Percentiles rank a stretch among this genome's conserved stretches.
These are phyloP conservation scores for Ophiorrhiza pumila DNA, from an alignment of 257 asterid genomes.

Conservation along the genomic window DNA sequence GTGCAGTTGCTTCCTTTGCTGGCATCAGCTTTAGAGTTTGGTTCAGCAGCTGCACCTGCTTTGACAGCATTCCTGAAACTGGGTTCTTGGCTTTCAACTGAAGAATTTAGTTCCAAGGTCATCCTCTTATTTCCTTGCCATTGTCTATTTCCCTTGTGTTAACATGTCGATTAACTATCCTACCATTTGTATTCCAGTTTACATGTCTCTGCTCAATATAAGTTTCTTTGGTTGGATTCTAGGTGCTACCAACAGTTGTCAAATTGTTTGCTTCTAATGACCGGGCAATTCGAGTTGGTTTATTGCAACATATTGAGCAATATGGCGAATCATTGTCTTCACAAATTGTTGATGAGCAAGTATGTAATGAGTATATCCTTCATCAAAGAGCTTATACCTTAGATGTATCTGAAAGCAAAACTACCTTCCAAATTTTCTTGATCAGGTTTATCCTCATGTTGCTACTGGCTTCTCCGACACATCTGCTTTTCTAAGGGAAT, in stretches of 20 bases:
- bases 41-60: constrained; percentile 99
- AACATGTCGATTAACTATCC: not conserved
- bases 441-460: constrained; percentile 88
- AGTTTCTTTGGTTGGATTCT: constrained; percentile 11
- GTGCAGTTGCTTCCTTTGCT: constrained; percentile 88
- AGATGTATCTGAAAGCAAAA: constrained; percentile 5
- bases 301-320: constrained; percentile 92
- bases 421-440: constrained; percentile 14
- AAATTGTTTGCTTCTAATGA: constrained; percentile 91
- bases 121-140: constrained; percentile 13
- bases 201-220: not conserved
- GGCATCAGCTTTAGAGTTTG: constrained; percentile 93
- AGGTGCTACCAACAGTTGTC: constrained; percentile 83
- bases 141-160: not conserved
- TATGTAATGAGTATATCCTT: constrained; percentile 31
- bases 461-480: constrained; percentile 96
- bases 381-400: constrained; percentile 5
- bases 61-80: constrained; percentile 86
- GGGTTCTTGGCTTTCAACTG: constrained; percentile 85
- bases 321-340: constrained; percentile 85
- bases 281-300: constrained; percentile 82
- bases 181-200: not conserved
- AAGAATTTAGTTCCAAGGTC: constrained; percentile 82
- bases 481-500: constrained; percentile 89
- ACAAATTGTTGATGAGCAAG: constrained; percentile 92